Conservation (phyloP, 148 eudicot genomes). For the Cornus kousa region DNA sequence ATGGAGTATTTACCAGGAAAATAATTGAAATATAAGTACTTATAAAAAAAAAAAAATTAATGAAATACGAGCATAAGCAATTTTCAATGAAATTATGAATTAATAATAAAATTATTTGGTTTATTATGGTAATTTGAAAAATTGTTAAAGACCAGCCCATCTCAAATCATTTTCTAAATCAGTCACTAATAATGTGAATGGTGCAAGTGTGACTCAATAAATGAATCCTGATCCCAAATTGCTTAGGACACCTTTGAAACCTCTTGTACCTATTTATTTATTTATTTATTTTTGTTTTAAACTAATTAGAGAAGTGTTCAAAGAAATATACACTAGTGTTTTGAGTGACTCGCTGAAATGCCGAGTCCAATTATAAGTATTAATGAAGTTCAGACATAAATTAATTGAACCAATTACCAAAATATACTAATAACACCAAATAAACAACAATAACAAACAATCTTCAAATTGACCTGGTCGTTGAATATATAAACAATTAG, state of each 20-base stretch:
- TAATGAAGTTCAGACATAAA: too few species aligned
- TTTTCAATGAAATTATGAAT: too few species aligned
- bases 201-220: background rate
- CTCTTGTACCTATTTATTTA: background rate
- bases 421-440: background rate
- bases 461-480: background rate
- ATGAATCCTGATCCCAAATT: background rate
- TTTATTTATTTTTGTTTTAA: background rate
- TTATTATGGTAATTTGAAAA: too few species aligned
- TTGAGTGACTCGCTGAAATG: background rate
- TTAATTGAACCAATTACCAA: background rate
- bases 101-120: too few species aligned
- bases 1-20: too few species aligned
- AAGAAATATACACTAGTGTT: background rate
- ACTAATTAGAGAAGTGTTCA: background rate
- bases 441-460: background rate
- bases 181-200: background rate
- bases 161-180: too few species aligned
- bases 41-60: too few species aligned
- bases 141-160: too few species aligned
- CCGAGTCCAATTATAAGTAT: background rate
- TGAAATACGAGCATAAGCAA: too few species aligned
- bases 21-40: too few species aligned
- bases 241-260: background rate
- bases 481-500: background rate